Evolutionary conservation across 2,329 filamentous ascomycete species (phyloP), one percentile per base, ranked within the genome.

Genomic region (Phoma sp.): DNA sequence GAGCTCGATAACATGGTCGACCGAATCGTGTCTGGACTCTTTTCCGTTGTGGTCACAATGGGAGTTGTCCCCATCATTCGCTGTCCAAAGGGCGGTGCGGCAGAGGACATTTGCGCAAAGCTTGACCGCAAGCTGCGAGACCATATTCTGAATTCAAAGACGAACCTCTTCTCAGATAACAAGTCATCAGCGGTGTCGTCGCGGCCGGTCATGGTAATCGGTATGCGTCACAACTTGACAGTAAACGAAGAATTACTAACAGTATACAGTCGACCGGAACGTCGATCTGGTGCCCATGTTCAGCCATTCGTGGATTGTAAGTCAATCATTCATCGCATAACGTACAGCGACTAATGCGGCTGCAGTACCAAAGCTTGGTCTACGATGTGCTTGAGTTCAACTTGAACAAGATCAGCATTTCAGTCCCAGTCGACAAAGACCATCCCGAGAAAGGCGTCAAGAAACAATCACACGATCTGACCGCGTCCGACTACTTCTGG

Each of bases 1-100:
- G 90, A 95, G 70, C 83, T 99, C 49, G 95, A 98, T 69, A 81
- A 84, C 47, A 87, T 95, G 33, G 85, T 99, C 29, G 93, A 99
- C 74, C 87, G 88, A 63, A 93, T 98, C 60, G 95, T 99, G 45
- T 96, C 90, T 67, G 95, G 95, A 0, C 80, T 99, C n/a, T 99
- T 98, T 77, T 97, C 93, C 60, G 95, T 99, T 43, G 89, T 95
- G 55, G 95, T 96, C n/a, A 99, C 95, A 4, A 96, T 97, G 91
- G 93, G 92, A 89, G 87, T 93, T 2, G 96, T 99, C 64, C 95
- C 95, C 6, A 92, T 99, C 64, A 98, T 99, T 68, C 84, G 95
- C 62, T 97, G 91, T 70, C 93, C 95, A 6, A 96, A 95, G 72
- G 91, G 89, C 44, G 93, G 91, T 32, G 91, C 95, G 3, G 93